Percentiles rank a stretch among this genome's conserved stretches.
phyloP scores from a whole-genome alignment of 1,284 basidiomycete species.

The Sporisorium iseilematis-ciliati region DNA sequence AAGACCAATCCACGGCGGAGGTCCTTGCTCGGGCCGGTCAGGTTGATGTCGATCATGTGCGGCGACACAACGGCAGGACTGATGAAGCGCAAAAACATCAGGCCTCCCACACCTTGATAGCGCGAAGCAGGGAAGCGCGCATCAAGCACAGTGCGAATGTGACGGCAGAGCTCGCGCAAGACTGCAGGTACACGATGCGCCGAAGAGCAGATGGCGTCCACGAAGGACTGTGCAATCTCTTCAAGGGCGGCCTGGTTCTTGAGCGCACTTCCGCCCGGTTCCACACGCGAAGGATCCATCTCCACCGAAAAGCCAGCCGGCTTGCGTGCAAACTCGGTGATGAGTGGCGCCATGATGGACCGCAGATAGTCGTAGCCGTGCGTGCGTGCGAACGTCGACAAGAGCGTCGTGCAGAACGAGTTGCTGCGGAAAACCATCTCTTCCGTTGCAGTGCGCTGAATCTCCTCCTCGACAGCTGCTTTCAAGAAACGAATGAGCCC shows the following conservation, averaged over 20 bases:
- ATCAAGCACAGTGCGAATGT: constrained; percentile 63
- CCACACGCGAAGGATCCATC: constrained; percentile 60
- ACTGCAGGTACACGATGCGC: constrained; percentile 64
- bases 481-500: constrained; percentile 64
- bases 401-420: constrained; percentile 61
- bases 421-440: constrained; percentile 68
- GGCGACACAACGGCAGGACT: constrained; percentile 64
- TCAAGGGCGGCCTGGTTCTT: constrained; percentile 61
- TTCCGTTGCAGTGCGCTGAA: constrained; percentile 56
- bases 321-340: constrained; percentile 61
- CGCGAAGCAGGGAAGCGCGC: constrained; percentile 60
- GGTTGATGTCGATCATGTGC: constrained; percentile 65
- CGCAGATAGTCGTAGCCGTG: constrained; percentile 67
- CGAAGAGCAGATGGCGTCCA: constrained; percentile 65
- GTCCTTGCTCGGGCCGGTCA: constrained; percentile 57
- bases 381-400: constrained; percentile 62
- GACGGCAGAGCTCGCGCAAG: constrained; percentile 64
- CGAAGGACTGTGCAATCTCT: constrained; percentile 64
- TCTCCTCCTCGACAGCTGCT: constrained; percentile 60
- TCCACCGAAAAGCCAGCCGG: constrained; percentile 64
- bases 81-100: constrained; percentile 67
- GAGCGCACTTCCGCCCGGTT: constrained; percentile 53
- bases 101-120: constrained; percentile 65
- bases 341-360: constrained; percentile 62
- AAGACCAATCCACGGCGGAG: constrained; percentile 60